A percentile compares a stretch with the other conserved stretches of the same genome.
Evolutionary conservation across 176 grass and related monocot genomes (phyloP).

Genomic region (Ampelocalamus luodianensis): DNA sequence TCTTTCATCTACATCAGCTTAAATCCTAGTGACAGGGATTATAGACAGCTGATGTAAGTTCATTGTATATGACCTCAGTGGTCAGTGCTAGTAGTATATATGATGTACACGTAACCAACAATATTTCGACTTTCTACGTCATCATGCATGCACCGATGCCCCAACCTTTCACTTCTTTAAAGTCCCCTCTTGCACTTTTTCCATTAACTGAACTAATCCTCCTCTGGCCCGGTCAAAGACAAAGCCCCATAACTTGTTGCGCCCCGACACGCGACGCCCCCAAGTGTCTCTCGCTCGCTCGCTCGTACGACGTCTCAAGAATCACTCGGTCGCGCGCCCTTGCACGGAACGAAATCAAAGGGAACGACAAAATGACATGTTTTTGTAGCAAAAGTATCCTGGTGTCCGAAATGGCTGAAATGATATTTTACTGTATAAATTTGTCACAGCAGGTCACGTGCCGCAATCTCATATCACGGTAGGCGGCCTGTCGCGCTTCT

Average conservation of each 20-base stretch:
- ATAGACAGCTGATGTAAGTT: too few species aligned
- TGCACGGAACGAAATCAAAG: neutral
- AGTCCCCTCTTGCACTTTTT: constrained; percentile 5
- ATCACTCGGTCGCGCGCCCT: neutral
- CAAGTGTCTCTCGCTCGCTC: constrained; percentile 26
- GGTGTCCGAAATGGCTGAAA: too few species aligned
- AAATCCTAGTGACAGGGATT: too few species aligned
- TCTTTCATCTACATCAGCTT: too few species aligned
- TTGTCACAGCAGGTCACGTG: too few species aligned
- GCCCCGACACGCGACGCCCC: neutral
- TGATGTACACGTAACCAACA: neutral
- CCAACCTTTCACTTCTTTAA: neutral
- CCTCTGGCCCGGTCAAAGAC: constrained; percentile 7
- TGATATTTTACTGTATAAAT: too few species aligned
- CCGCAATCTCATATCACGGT: too few species aligned
- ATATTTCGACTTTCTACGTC: constrained; percentile 1
- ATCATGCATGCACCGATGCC: neutral
- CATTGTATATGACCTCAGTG: too few species aligned
- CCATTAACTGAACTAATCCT: neutral
- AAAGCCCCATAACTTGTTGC: neutral
- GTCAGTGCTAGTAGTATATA: neutral
- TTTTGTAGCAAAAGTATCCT: too few species aligned
- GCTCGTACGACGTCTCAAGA: neutral
- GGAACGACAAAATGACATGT: too few species aligned
- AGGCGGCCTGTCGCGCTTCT: too few species aligned